A percentile compares a stretch with the other conserved stretches of the same genome.
Conservation (phyloP, 2,329 filamentous ascomycete genomes). For the Cadophora sp. region DNA sequence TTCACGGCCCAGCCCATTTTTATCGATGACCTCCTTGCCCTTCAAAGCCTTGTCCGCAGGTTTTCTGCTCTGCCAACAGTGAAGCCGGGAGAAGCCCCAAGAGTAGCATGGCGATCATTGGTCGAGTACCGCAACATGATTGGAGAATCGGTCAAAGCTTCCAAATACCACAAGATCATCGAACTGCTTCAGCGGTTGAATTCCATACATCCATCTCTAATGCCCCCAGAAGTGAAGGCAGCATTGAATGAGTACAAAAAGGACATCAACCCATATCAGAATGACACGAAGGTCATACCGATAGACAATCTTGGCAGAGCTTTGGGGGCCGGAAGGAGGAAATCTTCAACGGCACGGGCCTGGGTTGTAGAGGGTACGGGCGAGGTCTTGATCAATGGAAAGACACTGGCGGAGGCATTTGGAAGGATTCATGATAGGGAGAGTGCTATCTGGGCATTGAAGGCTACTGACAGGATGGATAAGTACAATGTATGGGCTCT, state of each 20-base stretch:
- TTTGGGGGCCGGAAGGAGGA: constrained; percentile 82
- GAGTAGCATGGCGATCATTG: constrained; percentile 81
- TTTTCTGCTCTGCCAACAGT: constrained; percentile 77
- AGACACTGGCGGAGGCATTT: constrained; percentile 81
- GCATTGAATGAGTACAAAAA: constrained; percentile 76
- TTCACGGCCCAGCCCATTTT: constrained; percentile 87
- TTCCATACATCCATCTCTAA: constrained; percentile 79
- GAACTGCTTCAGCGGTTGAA: constrained; percentile 81
- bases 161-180: constrained; percentile 81
- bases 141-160: constrained; percentile 75
- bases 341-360: constrained; percentile 83
- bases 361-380: constrained; percentile 93
- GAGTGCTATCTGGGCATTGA: constrained; percentile 90
- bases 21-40: constrained; percentile 80
- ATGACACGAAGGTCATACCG: constrained; percentile 64
- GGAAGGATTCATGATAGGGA: constrained; percentile 91
- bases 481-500: constrained; percentile 97
- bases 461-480: constrained; percentile 81
- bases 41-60: constrained; percentile 75
- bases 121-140: constrained; percentile 75
- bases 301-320: constrained; percentile 82
- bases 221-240: constrained; percentile 71
- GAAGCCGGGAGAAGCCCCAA: constrained; percentile 68
- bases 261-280: constrained; percentile 73
- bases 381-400: constrained; percentile 89